Percentiles rank a stretch among this genome's conserved stretches.
phyloP scores from a whole-genome alignment of 192 early-diverging fungal species.

The Kappamyces sp. region DNA sequence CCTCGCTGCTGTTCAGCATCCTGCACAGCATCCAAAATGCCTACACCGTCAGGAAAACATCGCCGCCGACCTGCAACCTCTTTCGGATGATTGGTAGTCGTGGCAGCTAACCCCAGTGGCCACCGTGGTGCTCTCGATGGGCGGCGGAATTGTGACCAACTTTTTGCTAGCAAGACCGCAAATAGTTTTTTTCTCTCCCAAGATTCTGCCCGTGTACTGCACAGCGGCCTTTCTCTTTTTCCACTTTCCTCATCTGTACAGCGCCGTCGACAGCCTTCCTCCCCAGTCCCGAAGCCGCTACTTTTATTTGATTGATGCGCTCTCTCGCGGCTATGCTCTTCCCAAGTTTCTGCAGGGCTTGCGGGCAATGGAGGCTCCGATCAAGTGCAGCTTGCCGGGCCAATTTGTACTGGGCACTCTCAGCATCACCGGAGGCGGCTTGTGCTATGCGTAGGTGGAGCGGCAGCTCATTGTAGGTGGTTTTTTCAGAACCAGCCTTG shows the following conservation, averaged over 20 bases:
- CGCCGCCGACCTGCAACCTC: neutral
- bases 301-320: conserved; percentile 11
- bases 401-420: conserved; percentile 10
- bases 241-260: neutral
- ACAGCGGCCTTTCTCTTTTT: neutral
- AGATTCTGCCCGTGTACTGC: neutral
- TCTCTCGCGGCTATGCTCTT: conserved; percentile 6
- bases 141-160: conserved; percentile 11
- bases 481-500: conserved; percentile 2
- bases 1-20: no score
- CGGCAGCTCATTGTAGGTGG: neutral
- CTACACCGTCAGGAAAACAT: conserved; percentile 11
- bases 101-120: neutral
- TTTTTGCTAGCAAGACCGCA: neutral
- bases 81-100: no score
- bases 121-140: conserved; percentile 2
- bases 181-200: neutral
- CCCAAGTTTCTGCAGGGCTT: conserved; percentile 5
- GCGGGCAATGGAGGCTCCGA: neutral
- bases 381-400: conserved; percentile 6
- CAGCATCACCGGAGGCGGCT: conserved; percentile 11
- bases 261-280: neutral
- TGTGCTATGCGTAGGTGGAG: neutral
- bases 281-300: neutral
- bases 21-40: neutral